These are phyloP conservation scores for Claviceps paspali DNA, from an alignment of 2,329 filamentous ascomycete species.

Conservation along the genomic window DNA sequence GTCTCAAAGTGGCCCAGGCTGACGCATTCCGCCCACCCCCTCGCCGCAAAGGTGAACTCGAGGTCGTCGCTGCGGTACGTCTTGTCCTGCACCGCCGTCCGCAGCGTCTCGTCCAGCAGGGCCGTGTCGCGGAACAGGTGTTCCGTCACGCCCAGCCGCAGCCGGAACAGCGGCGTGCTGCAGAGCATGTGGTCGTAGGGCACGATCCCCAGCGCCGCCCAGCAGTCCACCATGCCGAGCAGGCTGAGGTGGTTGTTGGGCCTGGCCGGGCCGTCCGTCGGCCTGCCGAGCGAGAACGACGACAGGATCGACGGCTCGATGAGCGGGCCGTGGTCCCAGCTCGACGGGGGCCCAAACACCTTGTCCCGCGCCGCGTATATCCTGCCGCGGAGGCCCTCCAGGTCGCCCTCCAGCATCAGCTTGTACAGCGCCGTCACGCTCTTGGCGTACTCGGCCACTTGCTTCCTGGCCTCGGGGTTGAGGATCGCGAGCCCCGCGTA, in stretches of 20 bases:
- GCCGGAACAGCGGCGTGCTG: conserved; percentile 88
- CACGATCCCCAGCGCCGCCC: conserved; percentile 83
- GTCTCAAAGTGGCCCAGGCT: conserved; percentile 82
- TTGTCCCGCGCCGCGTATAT: conserved; percentile 51
- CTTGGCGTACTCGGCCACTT: conserved; percentile 87
- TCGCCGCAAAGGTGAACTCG: conserved; percentile 92
- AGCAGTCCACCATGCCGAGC: conserved; percentile 95
- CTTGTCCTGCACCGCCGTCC: conserved; percentile 75
- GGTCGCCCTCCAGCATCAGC: conserved; percentile 80
- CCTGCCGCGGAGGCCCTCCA: conserved; percentile 55
- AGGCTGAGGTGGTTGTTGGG: conserved; percentile 91
- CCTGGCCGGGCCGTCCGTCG: conserved; percentile 39
- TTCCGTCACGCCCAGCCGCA: conserved; percentile 95
- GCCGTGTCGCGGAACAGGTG: conserved; percentile 76
- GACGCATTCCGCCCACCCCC: conserved; percentile 92
- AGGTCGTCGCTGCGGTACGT: conserved; percentile 91
- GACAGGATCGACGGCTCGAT: conserved; percentile 76
- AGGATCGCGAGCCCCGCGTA: conserved; percentile 95
- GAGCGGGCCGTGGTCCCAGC: conserved; percentile 49
- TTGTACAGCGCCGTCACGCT: conserved; percentile 92
- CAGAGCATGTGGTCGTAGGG: conserved; percentile 99
- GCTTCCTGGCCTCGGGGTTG: conserved; percentile 79
- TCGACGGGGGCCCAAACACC: conserved; percentile 57
- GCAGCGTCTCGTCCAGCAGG: conserved; percentile 70
- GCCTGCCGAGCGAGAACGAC: conserved; percentile 68